phyloP scores from a whole-genome alignment of 345 rosid species.

The Citrus unshiu region DNA sequence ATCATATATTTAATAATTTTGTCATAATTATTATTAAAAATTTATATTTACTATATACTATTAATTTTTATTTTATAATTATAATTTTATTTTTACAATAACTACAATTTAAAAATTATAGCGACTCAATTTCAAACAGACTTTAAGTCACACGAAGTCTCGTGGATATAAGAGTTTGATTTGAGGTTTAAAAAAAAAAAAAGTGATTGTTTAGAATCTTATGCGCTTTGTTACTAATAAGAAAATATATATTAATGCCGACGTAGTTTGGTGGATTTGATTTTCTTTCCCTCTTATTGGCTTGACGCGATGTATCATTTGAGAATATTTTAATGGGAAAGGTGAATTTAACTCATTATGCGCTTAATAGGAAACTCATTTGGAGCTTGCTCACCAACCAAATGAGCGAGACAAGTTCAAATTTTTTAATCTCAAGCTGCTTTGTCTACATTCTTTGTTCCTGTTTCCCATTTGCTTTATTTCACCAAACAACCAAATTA shows the following conservation, averaged over 20 bases:
- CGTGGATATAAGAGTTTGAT: no score
- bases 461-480: not conserved
- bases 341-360: not conserved
- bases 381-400: conserved; percentile 1
- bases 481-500: not conserved
- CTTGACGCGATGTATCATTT: not conserved
- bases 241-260: no score
- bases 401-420: not conserved
- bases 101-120: accelerated
- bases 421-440: not conserved
- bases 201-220: no score
- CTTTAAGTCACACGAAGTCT: no score
- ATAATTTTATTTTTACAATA: accelerated
- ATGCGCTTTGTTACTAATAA: no score
- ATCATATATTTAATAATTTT: no score
- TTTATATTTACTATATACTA: no score
- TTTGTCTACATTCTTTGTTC: not conserved
- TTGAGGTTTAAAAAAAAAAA: no score
- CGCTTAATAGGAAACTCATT: not conserved
- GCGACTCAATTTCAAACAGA: accelerated
- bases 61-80: no score
- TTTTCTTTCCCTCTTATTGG: not conserved
- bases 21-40: no score
- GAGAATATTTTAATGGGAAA: not conserved
- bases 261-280: not conserved